Conservation (phyloP, 1,139 yeast species). For the Nakaseomyces sp. region DNA sequence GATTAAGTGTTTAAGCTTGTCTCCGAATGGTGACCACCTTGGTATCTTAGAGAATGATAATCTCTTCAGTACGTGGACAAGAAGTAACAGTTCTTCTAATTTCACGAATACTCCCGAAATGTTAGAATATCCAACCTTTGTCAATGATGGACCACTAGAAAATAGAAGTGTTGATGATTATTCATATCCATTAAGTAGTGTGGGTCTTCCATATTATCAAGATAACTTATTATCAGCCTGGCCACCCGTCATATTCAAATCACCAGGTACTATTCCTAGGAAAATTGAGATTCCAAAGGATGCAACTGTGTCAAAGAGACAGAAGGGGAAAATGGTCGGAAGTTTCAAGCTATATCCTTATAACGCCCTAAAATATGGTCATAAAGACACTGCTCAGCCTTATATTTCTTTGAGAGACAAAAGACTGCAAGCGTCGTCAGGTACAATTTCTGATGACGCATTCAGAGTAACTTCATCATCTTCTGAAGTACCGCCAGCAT, state of each 20-base stretch:
- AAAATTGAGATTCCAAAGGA: slow-evolving; percentile 11
- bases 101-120: slow-evolving; percentile 35
- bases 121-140: slow-evolving; percentile 33
- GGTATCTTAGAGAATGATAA: slow-evolving; percentile 61
- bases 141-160: slow-evolving; percentile 22
- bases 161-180: slow-evolving; percentile 35
- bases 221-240: slow-evolving; percentile 74
- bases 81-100: slow-evolving; percentile 20
- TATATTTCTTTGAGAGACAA: slow-evolving; percentile 62
- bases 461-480: slow-evolving; percentile 20
- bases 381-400: slow-evolving; percentile 40
- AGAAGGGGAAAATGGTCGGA: slow-evolving; percentile 20
- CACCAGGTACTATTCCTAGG: slow-evolving; percentile 45
- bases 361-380: slow-evolving; percentile 48
- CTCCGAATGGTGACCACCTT: slow-evolving; percentile 74
- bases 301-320: slow-evolving; percentile 4
- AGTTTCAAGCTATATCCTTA: slow-evolving; percentile 29
- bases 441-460: slow-evolving; percentile 15
- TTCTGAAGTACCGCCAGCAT: slow-evolving; percentile 60
- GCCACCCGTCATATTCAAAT: slow-evolving; percentile 52
- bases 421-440: slow-evolving; percentile 27
- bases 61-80: slow-evolving; percentile 62
- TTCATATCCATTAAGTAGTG: slow-evolving; percentile 50
- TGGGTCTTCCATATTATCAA: slow-evolving; percentile 85
- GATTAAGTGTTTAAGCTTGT: slow-evolving; percentile 53